Conservation (phyloP, 2,329 filamentous ascomycete species). For the Verticillium nonalfalfae region DNA sequence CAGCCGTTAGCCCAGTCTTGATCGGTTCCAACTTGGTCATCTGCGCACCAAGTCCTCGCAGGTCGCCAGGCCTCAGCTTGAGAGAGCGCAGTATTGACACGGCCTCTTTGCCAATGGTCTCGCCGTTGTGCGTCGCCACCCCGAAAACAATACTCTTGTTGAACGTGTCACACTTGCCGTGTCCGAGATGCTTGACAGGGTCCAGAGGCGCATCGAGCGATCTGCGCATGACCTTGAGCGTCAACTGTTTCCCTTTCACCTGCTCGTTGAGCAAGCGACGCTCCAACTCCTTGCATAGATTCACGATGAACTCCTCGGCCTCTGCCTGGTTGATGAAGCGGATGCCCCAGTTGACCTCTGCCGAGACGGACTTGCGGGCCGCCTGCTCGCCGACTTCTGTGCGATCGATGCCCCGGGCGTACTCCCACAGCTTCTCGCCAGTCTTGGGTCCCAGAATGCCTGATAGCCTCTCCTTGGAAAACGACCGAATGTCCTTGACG, state of each 20-base stretch:
- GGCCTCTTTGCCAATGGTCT: conserved; percentile 71
- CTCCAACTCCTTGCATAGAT: conserved; percentile 78
- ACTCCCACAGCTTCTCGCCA: conserved; percentile 84
- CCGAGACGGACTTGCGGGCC: conserved; percentile 87
- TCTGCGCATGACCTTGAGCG: conserved; percentile 90
- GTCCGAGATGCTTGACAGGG: conserved; percentile 86
- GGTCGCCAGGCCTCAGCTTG: conserved; percentile 80
- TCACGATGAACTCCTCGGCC: conserved; percentile 84
- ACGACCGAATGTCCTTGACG: conserved; percentile 75
- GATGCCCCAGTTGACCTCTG: conserved; percentile 97
- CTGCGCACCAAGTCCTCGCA: conserved; percentile 88
- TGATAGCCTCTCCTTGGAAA: conserved; percentile 69
- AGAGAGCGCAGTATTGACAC: conserved; percentile 77
- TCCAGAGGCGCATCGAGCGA: conserved; percentile 83
- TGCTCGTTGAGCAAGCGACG: conserved; percentile 73
- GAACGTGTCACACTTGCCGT: conserved; percentile 91
- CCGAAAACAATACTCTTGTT: conserved; percentile 83
- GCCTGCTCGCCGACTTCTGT: conserved; percentile 81
- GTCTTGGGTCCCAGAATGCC: conserved; percentile 83
- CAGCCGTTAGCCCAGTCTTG: conserved; percentile 48
- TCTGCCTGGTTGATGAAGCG: conserved; percentile 89
- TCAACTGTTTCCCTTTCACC: conserved; percentile 82
- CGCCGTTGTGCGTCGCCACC: conserved; percentile 71
- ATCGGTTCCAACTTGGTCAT: conserved; percentile 87
- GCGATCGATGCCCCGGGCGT: conserved; percentile 79